A percentile compares a stretch with the other conserved stretches of the same genome.
phyloP scores from a whole-genome alignment of 495 filamentous ascomycete genomes.

The Clavariopsis aquatica region DNA sequence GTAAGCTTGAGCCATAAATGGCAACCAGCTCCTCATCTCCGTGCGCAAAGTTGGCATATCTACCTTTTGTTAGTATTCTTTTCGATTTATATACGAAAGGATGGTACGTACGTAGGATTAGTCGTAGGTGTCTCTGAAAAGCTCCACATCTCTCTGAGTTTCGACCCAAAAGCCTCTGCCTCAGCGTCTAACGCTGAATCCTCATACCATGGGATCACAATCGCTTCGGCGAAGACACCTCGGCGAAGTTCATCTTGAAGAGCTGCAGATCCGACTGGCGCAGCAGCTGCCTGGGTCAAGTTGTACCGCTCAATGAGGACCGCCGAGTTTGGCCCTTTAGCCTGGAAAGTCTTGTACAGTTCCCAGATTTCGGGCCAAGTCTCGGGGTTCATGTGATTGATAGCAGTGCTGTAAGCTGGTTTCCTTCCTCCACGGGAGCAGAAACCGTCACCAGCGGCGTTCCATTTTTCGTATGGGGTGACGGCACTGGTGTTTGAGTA shows the following conservation, averaged over 20 bases:
- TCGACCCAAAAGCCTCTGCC: conserved; percentile 38
- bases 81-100: background rate
- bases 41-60: conserved; percentile 40
- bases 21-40: conserved; percentile 34
- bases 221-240: conserved; percentile 36
- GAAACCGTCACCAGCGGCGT: conserved; percentile 36
- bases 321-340: conserved; percentile 9
- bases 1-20: conserved; percentile 30
- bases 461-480: conserved; percentile 41
- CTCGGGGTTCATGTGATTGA: conserved; percentile 34
- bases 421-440: conserved; percentile 43
- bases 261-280: conserved; percentile 10
- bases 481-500: conserved; percentile 35
- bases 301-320: conserved; percentile 21
- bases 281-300: background rate
- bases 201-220: conserved; percentile 42
- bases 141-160: conserved; percentile 6
- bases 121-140: background rate
- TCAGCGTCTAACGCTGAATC: conserved; percentile 34
- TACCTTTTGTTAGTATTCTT: background rate
- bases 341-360: conserved; percentile 21
- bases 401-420: conserved; percentile 39
- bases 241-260: conserved; percentile 24
- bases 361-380: conserved; percentile 15
- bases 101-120: conserved; percentile 5